Conservation (phyloP, 2,329 filamentous ascomycete species). For the Ophiocordyceps unilateralis region DNA sequence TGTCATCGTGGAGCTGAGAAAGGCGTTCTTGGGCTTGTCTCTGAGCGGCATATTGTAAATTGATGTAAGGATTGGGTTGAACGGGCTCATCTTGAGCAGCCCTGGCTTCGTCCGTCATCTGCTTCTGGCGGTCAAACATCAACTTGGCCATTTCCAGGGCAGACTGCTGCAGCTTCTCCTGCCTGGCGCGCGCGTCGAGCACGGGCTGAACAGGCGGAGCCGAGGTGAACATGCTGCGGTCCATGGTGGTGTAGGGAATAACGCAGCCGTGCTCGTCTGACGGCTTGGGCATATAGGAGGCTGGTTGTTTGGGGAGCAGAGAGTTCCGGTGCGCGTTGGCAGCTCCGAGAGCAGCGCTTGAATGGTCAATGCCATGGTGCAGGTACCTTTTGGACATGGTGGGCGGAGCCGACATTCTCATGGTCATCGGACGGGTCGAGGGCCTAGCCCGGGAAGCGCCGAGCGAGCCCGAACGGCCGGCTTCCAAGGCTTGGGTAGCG, state of each 20-base stretch:
- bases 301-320: conserved; percentile 22
- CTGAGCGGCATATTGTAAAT: conserved; percentile 73
- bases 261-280: conserved; percentile 45
- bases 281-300: conserved; percentile 23
- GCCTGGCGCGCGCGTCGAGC: conserved; percentile 53
- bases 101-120: conserved; percentile 33
- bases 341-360: conserved; percentile 12
- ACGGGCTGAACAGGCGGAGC: conserved; percentile 56
- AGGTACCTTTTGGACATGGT: neutral
- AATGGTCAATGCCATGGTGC: neutral
- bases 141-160: conserved; percentile 79
- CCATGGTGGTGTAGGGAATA: conserved; percentile 48
- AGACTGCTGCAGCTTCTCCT: conserved; percentile 61
- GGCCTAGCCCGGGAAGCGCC: no score
- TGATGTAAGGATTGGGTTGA: conserved; percentile 38
- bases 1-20: conserved; percentile 60
- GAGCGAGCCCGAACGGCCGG: conserved; percentile 7
- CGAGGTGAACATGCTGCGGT: conserved; percentile 61
- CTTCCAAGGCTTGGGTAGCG: conserved; percentile 47
- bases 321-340: conserved; percentile 44
- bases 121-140: conserved; percentile 61
- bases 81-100: conserved; percentile 15
- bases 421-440: neutral
- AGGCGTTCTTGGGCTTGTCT: conserved; percentile 72
- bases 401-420: conserved; percentile 6